Base-by-base conservation (phyloP, 1,284 basidiomycete genomes). In the Ustilago nuda region DNA sequence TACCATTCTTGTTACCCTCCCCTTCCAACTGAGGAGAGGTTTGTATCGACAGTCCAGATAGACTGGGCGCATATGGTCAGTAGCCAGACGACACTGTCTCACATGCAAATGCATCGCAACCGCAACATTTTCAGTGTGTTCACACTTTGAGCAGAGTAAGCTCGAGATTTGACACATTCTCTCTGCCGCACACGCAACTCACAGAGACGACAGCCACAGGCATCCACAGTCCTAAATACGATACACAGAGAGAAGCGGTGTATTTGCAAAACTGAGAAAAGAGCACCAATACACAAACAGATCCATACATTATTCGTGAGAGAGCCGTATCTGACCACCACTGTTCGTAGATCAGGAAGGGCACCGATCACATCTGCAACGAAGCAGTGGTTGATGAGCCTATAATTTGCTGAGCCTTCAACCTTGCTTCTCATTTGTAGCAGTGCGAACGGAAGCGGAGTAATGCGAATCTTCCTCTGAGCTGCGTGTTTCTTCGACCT, bases 401-500 rank as follows among this genome's bases (percentile, higher is more conserved):
- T 4, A 19, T 45, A 8, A 45, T 8, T 19, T 19, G 19, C 19
- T 45, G 43, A 15, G n/a, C 7, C 43, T 19, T 45, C 7, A 3
- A 19, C n/a, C 27, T 4, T 17, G 35, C 15, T 19, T 61, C 13
- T 27, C 57, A 39, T 50, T 57, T 33, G 51, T 56, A 11, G 36
- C 59, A n/a, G 46, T 56, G 17, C 43, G 39, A 7, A 62, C 56
- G 23, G 58, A 56, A 23, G 58, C 33, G 15, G 63, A 43, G 52
- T 64, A 69, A 13, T 59, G 36, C 17, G 70, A 58, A 11, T 61
- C 70, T 56, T 77, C 75, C 13, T 72, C 75, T 19, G 57, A 67
- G 75, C 70, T 73, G 8, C 75, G 70, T 2, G 51, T 65, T 54
- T 82, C 80, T 30, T 82, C 77, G 30, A 82, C 79, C 52, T 77